phyloP scores from a whole-genome alignment of 148 eudicot genomes.

The Heliosperma pusillum region DNA sequence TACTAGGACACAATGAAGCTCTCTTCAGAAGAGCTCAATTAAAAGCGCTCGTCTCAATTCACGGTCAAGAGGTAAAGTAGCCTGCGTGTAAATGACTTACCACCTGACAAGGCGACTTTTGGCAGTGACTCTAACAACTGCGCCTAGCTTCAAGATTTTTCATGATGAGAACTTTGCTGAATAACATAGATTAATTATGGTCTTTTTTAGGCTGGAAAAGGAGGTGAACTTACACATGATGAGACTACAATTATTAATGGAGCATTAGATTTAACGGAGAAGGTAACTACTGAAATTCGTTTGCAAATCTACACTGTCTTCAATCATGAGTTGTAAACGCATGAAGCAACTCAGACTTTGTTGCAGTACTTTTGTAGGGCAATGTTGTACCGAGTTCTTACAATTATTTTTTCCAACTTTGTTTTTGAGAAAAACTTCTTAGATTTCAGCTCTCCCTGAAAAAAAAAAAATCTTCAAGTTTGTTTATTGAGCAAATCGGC shows the following conservation, averaged over 20 bases:
- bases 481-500: not conserved
- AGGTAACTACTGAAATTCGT: slow-evolving; percentile 27
- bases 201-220: slow-evolving; percentile 73
- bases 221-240: slow-evolving; percentile 96
- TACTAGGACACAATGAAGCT: slow-evolving; percentile 76
- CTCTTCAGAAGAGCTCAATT: slow-evolving; percentile 87
- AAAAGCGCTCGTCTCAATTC: slow-evolving; percentile 90
- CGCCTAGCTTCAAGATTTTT: not conserved
- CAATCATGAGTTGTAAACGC: not conserved
- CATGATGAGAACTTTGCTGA: not conserved
- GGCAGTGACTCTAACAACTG: not conserved
- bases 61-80: slow-evolving; percentile 64
- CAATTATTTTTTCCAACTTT: too few relatives aligned
- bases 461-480: not conserved
- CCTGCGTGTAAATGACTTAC: not conserved
- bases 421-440: too few relatives aligned
- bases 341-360: not conserved
- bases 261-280: slow-evolving; percentile 73
- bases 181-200: not conserved
- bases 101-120: not conserved
- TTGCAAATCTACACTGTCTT: not conserved
- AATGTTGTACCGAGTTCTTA: too few relatives aligned
- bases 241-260: slow-evolving; percentile 98
- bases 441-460: not conserved
- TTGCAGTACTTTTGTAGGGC: not conserved